These are phyloP conservation scores for Alternaria metachromatica DNA, from an alignment of 2,329 filamentous ascomycete genomes.

Conservation along the genomic window DNA sequence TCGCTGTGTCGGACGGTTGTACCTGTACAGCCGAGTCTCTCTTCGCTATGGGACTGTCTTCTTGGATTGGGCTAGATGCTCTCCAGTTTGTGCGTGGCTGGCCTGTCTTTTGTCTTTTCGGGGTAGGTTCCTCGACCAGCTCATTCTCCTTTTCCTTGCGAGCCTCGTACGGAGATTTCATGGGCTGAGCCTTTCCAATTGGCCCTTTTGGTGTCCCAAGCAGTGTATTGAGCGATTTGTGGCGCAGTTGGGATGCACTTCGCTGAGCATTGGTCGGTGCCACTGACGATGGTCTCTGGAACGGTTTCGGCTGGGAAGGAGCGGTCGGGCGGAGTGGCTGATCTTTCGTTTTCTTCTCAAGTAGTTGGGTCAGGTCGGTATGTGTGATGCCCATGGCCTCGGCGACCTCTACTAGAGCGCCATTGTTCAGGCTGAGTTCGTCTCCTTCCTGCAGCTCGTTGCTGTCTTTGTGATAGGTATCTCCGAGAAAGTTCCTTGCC, in stretches of 20 bases:
- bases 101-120: slow-evolving; percentile 49
- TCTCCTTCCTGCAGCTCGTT: slow-evolving; percentile 79
- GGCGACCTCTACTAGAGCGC: slow-evolving; percentile 79
- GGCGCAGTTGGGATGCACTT: slow-evolving; percentile 53
- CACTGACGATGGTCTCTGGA: slow-evolving; percentile 25
- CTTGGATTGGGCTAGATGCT: slow-evolving; percentile 23
- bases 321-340: slow-evolving; percentile 26
- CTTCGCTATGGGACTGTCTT: slow-evolving; percentile 15
- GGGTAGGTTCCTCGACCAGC: slow-evolving; percentile 41
- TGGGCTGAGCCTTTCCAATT: slow-evolving; percentile 65
- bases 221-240: slow-evolving; percentile 67
- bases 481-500: slow-evolving; percentile 79
- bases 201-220: slow-evolving; percentile 70
- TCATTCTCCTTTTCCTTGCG: slow-evolving; percentile 37
- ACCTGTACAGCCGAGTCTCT: slow-evolving; percentile 29
- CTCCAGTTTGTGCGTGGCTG: slow-evolving; percentile 14
- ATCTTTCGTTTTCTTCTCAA: slow-evolving; percentile 69
- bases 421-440: slow-evolving; percentile 78
- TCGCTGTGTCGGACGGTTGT: slow-evolving; percentile 32
- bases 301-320: slow-evolving; percentile 25
- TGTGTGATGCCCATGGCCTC: slow-evolving; percentile 75
- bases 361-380: slow-evolving; percentile 77
- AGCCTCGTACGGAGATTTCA: slow-evolving; percentile 72
- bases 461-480: slow-evolving; percentile 78
- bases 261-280: slow-evolving; percentile 22